Evolutionary conservation across 805 yeast genomes (phyloP).

Genomic region (Starmerella roubikii): DNA sequence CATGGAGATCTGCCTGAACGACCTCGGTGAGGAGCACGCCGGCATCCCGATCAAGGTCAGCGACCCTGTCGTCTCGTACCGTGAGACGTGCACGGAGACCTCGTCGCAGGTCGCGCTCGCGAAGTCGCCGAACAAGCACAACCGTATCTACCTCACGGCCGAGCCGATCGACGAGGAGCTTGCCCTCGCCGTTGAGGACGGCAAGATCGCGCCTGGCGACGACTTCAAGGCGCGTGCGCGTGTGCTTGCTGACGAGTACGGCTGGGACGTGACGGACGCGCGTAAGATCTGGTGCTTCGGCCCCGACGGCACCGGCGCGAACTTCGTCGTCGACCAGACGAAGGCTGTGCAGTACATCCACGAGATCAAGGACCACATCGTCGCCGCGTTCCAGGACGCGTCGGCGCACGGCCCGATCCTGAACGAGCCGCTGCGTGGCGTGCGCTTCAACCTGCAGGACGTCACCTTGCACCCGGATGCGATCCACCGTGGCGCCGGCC

Average conservation of each 20-base stretch:
- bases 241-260: slow-evolving; percentile 95
- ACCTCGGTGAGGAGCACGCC: slow-evolving; percentile 97
- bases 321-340: slow-evolving; percentile 97
- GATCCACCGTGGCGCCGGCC: slow-evolving; percentile 99
- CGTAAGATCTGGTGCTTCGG: slow-evolving; percentile 99
- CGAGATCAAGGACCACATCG: slow-evolving; percentile 99
- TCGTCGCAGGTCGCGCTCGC: slow-evolving; percentile 94
- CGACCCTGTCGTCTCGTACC: slow-evolving; percentile 96
- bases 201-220: slow-evolving; percentile 87
- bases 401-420: slow-evolving; percentile 98
- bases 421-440: slow-evolving; percentile 92
- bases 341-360: slow-evolving; percentile 98
- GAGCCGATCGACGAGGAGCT: slow-evolving; percentile 92
- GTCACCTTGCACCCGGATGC: slow-evolving; percentile 99
- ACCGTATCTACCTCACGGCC: slow-evolving; percentile 98
- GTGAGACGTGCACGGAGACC: slow-evolving; percentile 92
- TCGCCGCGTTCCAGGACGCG: slow-evolving; percentile 99
- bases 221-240: slow-evolving; percentile 99
- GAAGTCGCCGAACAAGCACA: slow-evolving; percentile 99
- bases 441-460: slow-evolving; percentile 96
- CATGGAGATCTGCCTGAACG: slow-evolving; percentile 92
- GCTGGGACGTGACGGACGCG: slow-evolving; percentile 99
- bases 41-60: slow-evolving; percentile 97
- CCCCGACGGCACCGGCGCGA: slow-evolving; percentile 99
- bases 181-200: slow-evolving; percentile 79